Evolutionary conservation across 139 green algal genomes (phyloP).

Genomic region (Marvania coccoides): DNA sequence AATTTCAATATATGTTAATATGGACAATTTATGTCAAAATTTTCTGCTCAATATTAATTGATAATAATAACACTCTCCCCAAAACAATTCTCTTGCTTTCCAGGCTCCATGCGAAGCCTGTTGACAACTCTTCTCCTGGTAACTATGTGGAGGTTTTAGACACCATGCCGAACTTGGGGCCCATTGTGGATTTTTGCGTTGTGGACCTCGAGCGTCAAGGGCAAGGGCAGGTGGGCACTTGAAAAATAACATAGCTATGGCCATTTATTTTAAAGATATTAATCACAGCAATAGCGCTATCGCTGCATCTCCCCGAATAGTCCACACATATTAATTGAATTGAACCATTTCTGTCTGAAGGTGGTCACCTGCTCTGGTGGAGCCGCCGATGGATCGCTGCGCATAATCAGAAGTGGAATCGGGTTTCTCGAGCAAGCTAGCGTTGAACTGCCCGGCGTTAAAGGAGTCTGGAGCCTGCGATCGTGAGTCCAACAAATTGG

Average conservation of each 20-base stretch:
- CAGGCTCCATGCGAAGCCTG: conserved; percentile 16
- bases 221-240: conserved; percentile 69
- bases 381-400: conserved; percentile 66
- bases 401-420: conserved; percentile 95
- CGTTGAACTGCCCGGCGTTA: conserved; percentile 70
- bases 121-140: conserved; percentile 19
- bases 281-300: background rate
- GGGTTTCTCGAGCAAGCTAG: conserved; percentile 87
- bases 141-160: conserved; percentile 78
- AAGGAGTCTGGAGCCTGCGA: conserved; percentile 88
- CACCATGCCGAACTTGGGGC: conserved; percentile 80
- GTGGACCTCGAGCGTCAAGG: conserved; percentile 93
- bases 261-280: background rate
- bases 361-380: conserved; percentile 86
- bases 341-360: conserved; percentile 19
- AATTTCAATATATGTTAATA: background rate
- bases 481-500: conserved; percentile 18
- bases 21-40: too few relatives aligned
- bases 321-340: background rate
- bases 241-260: background rate
- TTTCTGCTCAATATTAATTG: too few relatives aligned
- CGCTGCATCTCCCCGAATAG: background rate
- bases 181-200: conserved; percentile 92
- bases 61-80: background rate
- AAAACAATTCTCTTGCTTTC: background rate